Evolutionary conservation across 495 filamentous ascomycete species (phyloP).

Genomic region (Aspergillus affinis): DNA sequence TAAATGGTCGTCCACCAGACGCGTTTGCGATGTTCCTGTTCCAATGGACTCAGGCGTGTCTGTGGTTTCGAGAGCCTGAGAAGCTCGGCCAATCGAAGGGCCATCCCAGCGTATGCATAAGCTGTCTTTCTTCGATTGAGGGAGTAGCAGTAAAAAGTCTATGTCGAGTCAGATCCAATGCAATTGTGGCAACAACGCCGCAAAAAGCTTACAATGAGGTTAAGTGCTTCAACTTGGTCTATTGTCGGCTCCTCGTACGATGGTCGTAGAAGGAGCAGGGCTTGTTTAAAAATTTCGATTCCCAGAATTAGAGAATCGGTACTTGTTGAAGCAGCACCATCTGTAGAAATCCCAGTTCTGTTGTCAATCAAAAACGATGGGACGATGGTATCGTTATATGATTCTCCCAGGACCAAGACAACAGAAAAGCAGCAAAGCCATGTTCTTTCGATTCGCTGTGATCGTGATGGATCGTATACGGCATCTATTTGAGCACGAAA

Average conservation of each 20-base stretch:
- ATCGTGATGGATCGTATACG: background rate
- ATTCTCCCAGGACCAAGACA: background rate
- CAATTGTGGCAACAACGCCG: background rate
- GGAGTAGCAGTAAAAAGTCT: constrained; percentile 18
- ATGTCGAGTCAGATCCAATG: background rate
- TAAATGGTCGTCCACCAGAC: constrained; percentile 21
- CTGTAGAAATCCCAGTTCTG: background rate
- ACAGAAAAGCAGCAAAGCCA: background rate
- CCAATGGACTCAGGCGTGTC: background rate
- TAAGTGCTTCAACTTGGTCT: background rate
- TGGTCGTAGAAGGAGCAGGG: background rate
- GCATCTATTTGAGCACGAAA: background rate
- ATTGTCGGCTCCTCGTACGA: background rate
- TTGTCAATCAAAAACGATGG: background rate
- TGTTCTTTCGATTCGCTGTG: background rate
- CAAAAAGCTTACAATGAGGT: background rate
- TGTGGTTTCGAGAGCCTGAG: constrained; percentile 7
- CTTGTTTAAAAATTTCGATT: background rate
- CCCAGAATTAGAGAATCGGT: background rate
- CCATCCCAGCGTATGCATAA: constrained; percentile 18
- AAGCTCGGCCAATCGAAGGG: constrained; percentile 9
- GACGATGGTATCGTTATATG: too few species aligned
- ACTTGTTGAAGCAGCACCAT: background rate
- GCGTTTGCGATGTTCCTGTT: constrained; percentile 18
- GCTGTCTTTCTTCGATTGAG: constrained; percentile 19